phyloP scores from a whole-genome alignment of 192 early-diverging fungal species.

The Coemansia sp. region DNA sequence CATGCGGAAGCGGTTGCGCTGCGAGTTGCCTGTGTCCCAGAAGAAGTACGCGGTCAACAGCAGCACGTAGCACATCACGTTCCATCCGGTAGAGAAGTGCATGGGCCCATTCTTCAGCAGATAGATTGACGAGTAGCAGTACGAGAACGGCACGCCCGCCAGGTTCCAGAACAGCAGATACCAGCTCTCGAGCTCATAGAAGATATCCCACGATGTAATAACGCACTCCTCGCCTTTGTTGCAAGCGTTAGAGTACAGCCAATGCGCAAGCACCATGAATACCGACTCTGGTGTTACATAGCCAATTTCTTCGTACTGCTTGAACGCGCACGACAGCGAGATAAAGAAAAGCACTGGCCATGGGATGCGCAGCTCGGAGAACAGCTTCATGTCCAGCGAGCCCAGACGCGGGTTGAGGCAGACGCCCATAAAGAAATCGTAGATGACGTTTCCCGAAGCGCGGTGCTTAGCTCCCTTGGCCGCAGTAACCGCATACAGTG shows the following conservation, averaged over 20 bases:
- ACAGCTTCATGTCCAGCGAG: constrained; percentile 88
- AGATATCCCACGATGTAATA: constrained; percentile 89
- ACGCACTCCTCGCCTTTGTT: constrained; percentile 68
- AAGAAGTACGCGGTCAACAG: constrained; percentile 68
- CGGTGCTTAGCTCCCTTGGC: constrained; percentile 73
- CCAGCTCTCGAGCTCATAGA: constrained; percentile 62
- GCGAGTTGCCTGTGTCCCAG: constrained; percentile 85
- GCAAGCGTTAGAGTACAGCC: constrained; percentile 84
- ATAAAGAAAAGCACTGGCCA: constrained; percentile 74
- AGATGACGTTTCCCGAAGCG: constrained; percentile 73
- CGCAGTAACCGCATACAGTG: constrained; percentile 59
- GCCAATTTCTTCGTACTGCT: constrained; percentile 76
- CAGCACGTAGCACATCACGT: constrained; percentile 48
- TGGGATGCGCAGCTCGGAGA: constrained; percentile 89
- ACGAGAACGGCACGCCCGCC: constrained; percentile 91
- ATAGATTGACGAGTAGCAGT: constrained; percentile 84
- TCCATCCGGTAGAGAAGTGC: constrained; percentile 56
- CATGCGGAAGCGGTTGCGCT: constrained; percentile 88
- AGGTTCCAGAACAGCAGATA: constrained; percentile 77
- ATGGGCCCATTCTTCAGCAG: constrained; percentile 69
- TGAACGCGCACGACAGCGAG: constrained; percentile 74
- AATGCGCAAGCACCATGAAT: constrained; percentile 75
- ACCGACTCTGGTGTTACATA: constrained; percentile 76
- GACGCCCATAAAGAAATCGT: constrained; percentile 96
- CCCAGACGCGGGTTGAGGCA: constrained; percentile 92